Evolutionary conservation across 371 early-diverging fungal species (phyloP).

Genomic region (Basidiobolus meristosporus): DNA sequence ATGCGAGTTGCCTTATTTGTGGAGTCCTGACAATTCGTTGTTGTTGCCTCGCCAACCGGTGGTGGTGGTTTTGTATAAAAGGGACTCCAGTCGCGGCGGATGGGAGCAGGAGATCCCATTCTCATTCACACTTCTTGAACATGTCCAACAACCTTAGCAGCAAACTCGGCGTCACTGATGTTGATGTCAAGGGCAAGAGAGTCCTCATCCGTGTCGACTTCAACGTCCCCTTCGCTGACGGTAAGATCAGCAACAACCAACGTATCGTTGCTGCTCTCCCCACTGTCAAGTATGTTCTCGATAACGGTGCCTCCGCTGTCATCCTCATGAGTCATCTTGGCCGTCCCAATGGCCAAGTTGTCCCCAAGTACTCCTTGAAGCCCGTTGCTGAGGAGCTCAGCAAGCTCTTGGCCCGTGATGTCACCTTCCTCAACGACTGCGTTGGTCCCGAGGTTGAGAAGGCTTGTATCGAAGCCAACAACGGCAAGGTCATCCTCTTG

Average conservation of each 20-base stretch:
- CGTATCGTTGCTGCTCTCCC: conserved; percentile 94
- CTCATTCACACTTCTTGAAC: conserved; percentile 1
- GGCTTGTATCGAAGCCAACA: conserved; percentile 46
- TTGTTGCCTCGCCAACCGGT: no score
- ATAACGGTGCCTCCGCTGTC: conserved; percentile 71
- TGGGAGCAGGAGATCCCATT: background rate
- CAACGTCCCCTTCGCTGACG: conserved; percentile 92
- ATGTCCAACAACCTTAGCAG: conserved; percentile 23
- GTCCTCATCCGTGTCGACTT: conserved; percentile 96
- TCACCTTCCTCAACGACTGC: conserved; percentile 85
- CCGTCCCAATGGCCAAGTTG: conserved; percentile 87
- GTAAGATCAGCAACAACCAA: conserved; percentile 88
- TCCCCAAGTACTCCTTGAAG: conserved; percentile 75
- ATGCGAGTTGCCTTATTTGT: no score
- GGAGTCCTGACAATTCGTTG: no score
- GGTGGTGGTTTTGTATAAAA: no score
- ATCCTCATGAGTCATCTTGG: conserved; percentile 97
- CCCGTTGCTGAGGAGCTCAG: conserved; percentile 83
- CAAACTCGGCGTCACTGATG: conserved; percentile 69
- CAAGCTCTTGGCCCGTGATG: conserved; percentile 58
- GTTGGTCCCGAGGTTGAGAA: conserved; percentile 81
- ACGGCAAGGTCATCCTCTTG: conserved; percentile 74
- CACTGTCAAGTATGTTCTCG: conserved; percentile 82
- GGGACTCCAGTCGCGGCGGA: no score
- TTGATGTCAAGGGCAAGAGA: conserved; percentile 73